Conservation (phyloP, 768 basidiomycete species). For the Lentinula sp. region DNA sequence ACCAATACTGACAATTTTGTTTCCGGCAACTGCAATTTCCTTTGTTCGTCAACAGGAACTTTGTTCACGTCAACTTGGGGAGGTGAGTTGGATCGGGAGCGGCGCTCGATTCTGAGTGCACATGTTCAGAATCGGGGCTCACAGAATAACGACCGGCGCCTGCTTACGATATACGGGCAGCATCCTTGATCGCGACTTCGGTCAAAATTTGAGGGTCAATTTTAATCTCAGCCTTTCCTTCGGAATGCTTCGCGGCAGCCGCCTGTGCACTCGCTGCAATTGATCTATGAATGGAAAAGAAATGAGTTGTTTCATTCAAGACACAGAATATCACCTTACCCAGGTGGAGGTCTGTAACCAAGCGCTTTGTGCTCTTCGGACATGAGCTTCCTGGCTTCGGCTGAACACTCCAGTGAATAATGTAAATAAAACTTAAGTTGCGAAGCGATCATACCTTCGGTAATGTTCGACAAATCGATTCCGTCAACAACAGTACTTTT, state of each 20-base stretch:
- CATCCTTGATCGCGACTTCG: conserved; percentile 13
- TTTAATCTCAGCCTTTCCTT: conserved; percentile 2
- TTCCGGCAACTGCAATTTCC: conserved; percentile 1
- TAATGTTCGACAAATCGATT: conserved; percentile 8
- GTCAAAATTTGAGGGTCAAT: conserved; percentile 9
- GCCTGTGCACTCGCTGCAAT: conserved; percentile 26
- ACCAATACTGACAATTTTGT: neutral
- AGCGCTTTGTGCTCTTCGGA: conserved; percentile 27
- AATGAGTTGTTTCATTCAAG: neutral
- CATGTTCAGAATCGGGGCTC: neutral
- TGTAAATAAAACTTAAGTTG: neutral
- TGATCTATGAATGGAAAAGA: conserved; percentile 6
- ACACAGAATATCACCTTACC: neutral
- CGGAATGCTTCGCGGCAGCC: conserved; percentile 23
- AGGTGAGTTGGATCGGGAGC: conserved; percentile 5
- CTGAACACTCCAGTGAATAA: neutral
- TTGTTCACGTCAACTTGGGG: conserved; percentile 2
- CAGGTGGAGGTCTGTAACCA: conserved; percentile 26
- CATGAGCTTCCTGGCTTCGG: conserved; percentile 25
- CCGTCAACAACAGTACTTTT: conserved; percentile 7
- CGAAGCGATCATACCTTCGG: conserved; percentile 5
- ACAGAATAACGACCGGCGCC: neutral
- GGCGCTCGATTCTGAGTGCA: neutral
- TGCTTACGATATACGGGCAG: conserved; percentile 14
- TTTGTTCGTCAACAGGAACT: neutral